phyloP scores from a whole-genome alignment of 192 early-diverging fungal species.

The Coemansia sp. region DNA sequence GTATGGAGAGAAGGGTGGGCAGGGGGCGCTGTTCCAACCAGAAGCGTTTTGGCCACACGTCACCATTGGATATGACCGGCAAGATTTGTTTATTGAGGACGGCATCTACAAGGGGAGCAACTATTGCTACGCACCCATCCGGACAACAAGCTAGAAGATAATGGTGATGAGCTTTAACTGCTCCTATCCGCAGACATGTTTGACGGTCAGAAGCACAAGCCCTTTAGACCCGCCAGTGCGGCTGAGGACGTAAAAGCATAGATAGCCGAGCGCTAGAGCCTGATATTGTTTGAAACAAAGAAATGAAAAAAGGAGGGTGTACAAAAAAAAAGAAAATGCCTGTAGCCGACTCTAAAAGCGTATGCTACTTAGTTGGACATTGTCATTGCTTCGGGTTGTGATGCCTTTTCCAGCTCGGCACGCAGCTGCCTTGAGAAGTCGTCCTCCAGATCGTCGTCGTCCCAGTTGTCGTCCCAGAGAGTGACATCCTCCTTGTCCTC shows the following conservation, averaged over 20 bases:
- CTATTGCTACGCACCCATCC: constrained; percentile 64
- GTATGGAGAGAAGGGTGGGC: constrained; percentile 63
- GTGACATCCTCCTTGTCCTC: constrained; percentile 67
- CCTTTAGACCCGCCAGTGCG: too few relatives aligned
- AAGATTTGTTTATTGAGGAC: constrained; percentile 68
- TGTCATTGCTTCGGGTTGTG: constrained; percentile 37
- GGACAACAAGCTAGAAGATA: constrained; percentile 2
- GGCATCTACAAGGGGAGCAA: constrained; percentile 70
- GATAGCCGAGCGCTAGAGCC: too few relatives aligned
- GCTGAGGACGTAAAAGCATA: too few relatives aligned
- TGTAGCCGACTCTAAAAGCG: background rate
- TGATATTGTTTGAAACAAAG: background rate
- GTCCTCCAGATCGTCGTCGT: constrained; percentile 87
- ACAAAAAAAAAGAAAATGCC: background rate
- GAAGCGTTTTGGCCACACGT: constrained; percentile 66
- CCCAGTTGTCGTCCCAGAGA: constrained; percentile 90
- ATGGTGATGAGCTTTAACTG: too few relatives aligned
- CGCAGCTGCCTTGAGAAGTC: constrained; percentile 89
- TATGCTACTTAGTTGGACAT: constrained; percentile 29
- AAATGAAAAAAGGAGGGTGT: constrained; percentile 5
- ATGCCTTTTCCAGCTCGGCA: constrained; percentile 38
- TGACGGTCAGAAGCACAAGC: too few relatives aligned
- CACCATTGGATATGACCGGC: constrained; percentile 65
- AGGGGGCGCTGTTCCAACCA: constrained; percentile 69
- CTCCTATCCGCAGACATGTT: too few relatives aligned